Conservation (phyloP, 1,139 yeast species). For the Geotrichum siamense region DNA sequence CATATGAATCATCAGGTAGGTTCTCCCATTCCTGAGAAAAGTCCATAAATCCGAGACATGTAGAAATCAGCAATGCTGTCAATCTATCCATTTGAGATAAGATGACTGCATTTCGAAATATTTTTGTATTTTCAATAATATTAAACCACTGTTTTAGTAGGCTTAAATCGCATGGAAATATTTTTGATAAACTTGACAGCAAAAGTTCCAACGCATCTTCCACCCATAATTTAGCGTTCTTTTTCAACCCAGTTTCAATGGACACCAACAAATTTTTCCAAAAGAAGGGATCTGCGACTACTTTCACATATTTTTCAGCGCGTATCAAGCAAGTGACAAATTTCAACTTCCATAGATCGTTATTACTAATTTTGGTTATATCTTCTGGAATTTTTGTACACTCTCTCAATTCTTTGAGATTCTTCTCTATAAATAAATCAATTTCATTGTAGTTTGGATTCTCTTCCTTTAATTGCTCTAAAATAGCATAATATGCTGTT, state of each 20-base stretch:
- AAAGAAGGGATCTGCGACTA: slow-evolving; percentile 1
- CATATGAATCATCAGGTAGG: slow-evolving; percentile 35
- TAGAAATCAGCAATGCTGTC: slow-evolving; percentile 19
- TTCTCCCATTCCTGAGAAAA: slow-evolving; percentile 29
- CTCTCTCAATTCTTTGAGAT: not conserved
- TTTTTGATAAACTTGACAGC: not conserved
- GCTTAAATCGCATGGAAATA: not conserved
- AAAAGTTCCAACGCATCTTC: not conserved
- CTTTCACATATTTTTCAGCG: not conserved
- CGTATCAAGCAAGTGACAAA: slow-evolving; percentile 1
- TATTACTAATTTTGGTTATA: not conserved
- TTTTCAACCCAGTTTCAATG: not conserved
- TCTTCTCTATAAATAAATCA: not conserved
- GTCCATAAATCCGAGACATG: slow-evolving; percentile 31
- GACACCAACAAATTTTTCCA: not conserved
- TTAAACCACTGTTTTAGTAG: not conserved
- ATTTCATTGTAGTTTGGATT: not conserved
- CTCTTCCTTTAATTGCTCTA: not conserved
- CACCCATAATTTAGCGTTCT: not conserved
- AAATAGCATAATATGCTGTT: not conserved
- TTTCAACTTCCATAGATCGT: not conserved
- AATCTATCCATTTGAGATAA: not conserved
- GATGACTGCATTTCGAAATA: not conserved
- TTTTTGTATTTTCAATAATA: not conserved
- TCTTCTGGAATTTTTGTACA: not conserved